Evolutionary conservation across 2,329 filamentous ascomycete genomes (phyloP), one percentile per base, ranked within the genome.

Genomic region (Pseudogymnoascus pannorum): DNA sequence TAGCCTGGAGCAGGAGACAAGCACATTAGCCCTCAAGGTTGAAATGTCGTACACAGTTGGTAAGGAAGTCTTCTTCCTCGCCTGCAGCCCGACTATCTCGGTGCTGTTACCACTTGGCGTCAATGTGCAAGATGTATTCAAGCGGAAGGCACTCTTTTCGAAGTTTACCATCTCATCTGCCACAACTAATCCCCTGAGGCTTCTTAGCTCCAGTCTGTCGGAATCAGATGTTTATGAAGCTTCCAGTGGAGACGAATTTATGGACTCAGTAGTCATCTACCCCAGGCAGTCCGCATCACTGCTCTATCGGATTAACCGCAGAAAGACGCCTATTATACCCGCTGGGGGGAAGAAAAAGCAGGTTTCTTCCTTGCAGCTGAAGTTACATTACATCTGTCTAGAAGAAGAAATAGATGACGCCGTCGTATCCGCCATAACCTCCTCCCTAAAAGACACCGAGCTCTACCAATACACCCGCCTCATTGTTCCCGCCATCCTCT

Each of bases 71-170:
- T 89, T 91, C 65, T 78, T 80, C 60, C 88, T 87, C 70, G 81
- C 84, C 14, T 83, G 81, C 14, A 79, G 81, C 6, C 81, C 83
- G 18, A 83, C 80, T 3, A 79, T 95, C 18, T 82, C 87, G 2
- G 87, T 94, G 1, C 82, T 88, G 1, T 78, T 99, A 4, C 90
- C 91, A 0, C 80, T 99, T 3, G 92, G 93, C 2, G 94, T 99
- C 64, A 97, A 97, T 66, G 94, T 99, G 5, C 92, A 97, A 69
- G 94, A 99, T 68, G 85, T 95, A 26, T 97, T 97, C 78, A 96
- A 96, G 71, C 85, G 91, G 65, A 77, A 86, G 6, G 81, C 85
- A 0, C 79, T 97, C 0, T 94, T 94, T 70, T 97, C 92, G 0
- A 87, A 88, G 8, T 99, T 99, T 72, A 96, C 90, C 12, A 87